Conservation (phyloP, 176 grass and related monocot species). For the Dactylis glomerata region DNA sequence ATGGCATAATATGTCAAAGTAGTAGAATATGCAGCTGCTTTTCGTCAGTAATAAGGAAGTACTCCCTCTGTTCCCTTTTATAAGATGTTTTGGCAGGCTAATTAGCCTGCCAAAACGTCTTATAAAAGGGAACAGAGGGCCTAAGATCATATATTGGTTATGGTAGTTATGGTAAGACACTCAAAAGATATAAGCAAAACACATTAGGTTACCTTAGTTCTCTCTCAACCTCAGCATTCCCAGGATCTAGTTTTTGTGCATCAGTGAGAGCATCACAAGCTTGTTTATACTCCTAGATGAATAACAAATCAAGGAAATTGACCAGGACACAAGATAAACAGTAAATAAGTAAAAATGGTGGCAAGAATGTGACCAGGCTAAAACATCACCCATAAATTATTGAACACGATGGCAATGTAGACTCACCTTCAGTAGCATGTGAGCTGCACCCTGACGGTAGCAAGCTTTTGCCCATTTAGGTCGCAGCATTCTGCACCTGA, state of each 20-base stretch:
- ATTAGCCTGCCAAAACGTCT: too few relatives aligned
- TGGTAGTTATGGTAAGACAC: not conserved
- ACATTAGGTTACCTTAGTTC: conserved; percentile 8
- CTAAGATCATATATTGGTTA: not conserved
- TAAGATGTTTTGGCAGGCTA: too few relatives aligned
- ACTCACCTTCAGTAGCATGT: conserved; percentile 27
- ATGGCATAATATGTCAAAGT: not conserved
- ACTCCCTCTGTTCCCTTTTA: too few relatives aligned
- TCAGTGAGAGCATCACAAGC: conserved; percentile 24
- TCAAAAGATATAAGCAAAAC: not conserved
- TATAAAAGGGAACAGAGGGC: too few relatives aligned
- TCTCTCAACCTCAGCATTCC: conserved; percentile 21
- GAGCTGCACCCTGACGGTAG: conserved; percentile 29
- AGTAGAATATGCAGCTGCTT: not conserved
- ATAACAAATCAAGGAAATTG: not conserved
- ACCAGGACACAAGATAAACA: not conserved
- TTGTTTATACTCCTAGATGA: conserved; percentile 29
- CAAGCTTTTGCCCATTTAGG: conserved; percentile 44
- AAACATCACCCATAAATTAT: not conserved
- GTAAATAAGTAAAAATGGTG: not conserved
- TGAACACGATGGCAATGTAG: not conserved
- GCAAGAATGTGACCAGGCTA: not conserved
- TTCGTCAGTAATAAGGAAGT: not conserved
- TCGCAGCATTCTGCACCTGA: conserved; percentile 25
- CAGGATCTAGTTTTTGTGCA: conserved; percentile 25